Base-by-base conservation (phyloP, 805 yeast species). In the Ogataea siamensis region DNA sequence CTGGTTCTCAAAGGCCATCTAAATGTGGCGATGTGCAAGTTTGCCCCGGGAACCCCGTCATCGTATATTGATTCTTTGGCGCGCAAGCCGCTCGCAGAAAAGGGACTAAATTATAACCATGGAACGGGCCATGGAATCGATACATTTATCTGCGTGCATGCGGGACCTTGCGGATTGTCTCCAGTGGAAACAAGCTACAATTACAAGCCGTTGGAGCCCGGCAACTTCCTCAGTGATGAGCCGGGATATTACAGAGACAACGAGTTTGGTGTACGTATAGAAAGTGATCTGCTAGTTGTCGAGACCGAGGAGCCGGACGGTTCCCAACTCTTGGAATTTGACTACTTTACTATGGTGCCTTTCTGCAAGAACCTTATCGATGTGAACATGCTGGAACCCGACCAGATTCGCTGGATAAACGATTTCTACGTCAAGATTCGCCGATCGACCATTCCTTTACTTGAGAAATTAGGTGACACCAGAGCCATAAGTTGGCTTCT, bases 111-210 rank as follows among this genome's bases (percentile, higher is more conserved):
- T 58, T 93, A 85, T 58, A 76, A 81, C 46, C 99, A 93, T 62
- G 98, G 99, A 7, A 87, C 98, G 0, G 96, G 98, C 2, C 99
- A 93, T 62, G 99, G 99, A 4, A 84, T 93, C n/a, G 98, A 96
- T 2, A 73, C 89, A 14, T 91, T 73, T 57, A 76, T 94, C 31
- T 83, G 83, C 58, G 98, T 93, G 12, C 99, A 93, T 59, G 96
- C 94, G 55, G 93, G 94, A 0, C 98, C 98, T 1, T 73, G 91
- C 39, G 95, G 89, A 11, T 78, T 93, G 43, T 86, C 83, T 42
- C 61, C 63, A 9, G 25, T 38, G 5, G 39, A 50, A 28, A 56
- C 63, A 2, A 47, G 51, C 10, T 60, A 60, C 46, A 57, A 67
- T 60, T 55, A 68, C 71, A 52, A 71, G 29, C 78, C 87, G 5